Base-by-base conservation (phyloP, 768 basidiomycete genomes). In the Leccinum olivaceopallidum region DNA sequence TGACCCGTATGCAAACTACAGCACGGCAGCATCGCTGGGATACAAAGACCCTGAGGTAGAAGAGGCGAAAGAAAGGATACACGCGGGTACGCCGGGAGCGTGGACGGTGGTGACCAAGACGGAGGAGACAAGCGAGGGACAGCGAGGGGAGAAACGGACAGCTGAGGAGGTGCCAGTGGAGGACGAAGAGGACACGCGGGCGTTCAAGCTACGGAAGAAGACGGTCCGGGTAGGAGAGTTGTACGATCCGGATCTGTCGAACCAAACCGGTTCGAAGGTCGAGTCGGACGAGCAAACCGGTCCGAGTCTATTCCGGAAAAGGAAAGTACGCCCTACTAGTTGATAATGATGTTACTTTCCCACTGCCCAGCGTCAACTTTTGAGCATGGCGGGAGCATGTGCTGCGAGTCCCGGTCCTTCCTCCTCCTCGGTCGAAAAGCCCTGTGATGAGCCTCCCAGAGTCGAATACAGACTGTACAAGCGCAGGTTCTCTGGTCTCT, bases 21-120 rank as follows among this genome's bases (percentile, higher is more conserved):
- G 92, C 12, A 94, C 94, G 0, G 89, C 96, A 0, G 88, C 84
- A 53, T 90, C 88, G 1, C 81, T 98, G 1, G 95, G 95, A 1
- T 88, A 84, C 67, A 78, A 67, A 10, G 95, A 96, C 68, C 89
- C 88, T 2, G 91, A 93, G 61, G 86, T 79, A 8, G 90, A 90
- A 60, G 88, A 89, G 67, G 78, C 81, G 2, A 83, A 86, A 57
- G 77, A 83, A 49, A 80, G 83, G 24, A 81, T 79, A 53, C 83
- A 77, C 14, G 84, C 91, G 67, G 94, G 92, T 13, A 76, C 86
- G 4, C 88, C 82, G 0, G 92, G 94, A 12, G 83, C 86, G 51
- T 96, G 94, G 94, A 77, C 91, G 64, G 76, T 87, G 26, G 83
- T 94, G 16, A 74, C 77, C 0, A 52, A 37, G 52, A 61, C 13